Base-by-base conservation (phyloP, 331 rosid genomes). In the Erythrophleum ivorense region DNA sequence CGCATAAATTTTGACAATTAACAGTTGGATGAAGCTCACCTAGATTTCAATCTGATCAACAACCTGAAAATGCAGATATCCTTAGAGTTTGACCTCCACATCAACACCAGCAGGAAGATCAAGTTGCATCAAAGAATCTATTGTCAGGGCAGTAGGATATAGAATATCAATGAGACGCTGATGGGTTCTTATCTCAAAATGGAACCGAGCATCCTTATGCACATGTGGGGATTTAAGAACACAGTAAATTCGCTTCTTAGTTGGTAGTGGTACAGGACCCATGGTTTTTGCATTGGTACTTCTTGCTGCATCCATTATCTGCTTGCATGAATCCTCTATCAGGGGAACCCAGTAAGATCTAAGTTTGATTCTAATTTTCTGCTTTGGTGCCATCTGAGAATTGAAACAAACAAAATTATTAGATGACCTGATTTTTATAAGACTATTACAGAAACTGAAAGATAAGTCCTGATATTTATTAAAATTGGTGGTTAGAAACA, bases 91-190 rank as follows among this genome's bases (percentile, higher is more conserved):
- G 87, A 96, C 99, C 89, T 96, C 99, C 55, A 96, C 97, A 78
- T 96, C 99, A 41, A 96, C 99, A 78, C 98, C 99, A 75, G 97
- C 99, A 70, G 99, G 99, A 81, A 96, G 90, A 87, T 96, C 98
- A 38, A 96, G 97, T 73, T 85, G 97, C 99, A 96, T 96, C 78
- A 96, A 86, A 52, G 97, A 91, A 88, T 96, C 99, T 38, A 96
- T 94, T 36, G 99, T 96, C 85, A 94, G 99, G 9, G 98, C 97
- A 5, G 99, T 96, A 24, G 99, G 99, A 91, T 91, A 86, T n/a
- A 92, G 88, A 76, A 96, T 96, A 87, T 96, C 99, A 36, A 96
- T 94, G 67, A 96, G 91, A 29, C 99, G 97, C 84, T 94, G 99
- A 87, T 96, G 99, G 21, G 98, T 96, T 80, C 99, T 88, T 78